A percentile compares a stretch with the other conserved stretches of the same genome.
phyloP scores from a whole-genome alignment of 176 grass and related monocot species.

The Triticum turgidum region DNA sequence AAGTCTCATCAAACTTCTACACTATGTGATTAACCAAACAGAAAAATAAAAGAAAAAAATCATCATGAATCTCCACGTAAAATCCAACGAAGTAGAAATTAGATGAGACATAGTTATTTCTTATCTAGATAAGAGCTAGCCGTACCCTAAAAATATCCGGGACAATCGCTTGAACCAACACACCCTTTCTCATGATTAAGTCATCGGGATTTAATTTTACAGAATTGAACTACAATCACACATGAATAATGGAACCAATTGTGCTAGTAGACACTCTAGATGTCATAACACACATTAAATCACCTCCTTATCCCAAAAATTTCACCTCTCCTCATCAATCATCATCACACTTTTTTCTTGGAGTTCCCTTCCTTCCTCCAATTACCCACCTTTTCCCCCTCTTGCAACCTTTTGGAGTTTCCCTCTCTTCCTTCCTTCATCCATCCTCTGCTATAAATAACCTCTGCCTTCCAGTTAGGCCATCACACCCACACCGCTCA shows the following conservation, averaged over 20 bases:
- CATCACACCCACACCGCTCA: conserved; percentile 23
- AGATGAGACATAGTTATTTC: too few relatives aligned
- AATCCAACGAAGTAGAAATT: too few relatives aligned
- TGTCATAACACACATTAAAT: background rate
- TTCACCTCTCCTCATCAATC: conserved; percentile 28
- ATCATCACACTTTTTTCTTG: conserved; percentile 5
- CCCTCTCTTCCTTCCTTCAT: background rate
- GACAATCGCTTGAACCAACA: background rate
- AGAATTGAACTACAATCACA: background rate
- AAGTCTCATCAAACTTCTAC: too few relatives aligned
- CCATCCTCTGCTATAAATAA: conserved; percentile 44
- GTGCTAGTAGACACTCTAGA: background rate
- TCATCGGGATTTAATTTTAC: background rate
- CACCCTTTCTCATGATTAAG: background rate
- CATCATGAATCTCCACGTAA: too few relatives aligned
- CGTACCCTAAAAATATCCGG: too few relatives aligned
- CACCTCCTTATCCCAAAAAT: conserved; percentile 16
- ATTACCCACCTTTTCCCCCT: background rate
- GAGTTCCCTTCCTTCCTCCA: background rate
- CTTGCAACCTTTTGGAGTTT: background rate
- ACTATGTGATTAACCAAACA: background rate
- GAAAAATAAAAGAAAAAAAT: background rate
- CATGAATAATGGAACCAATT: background rate
- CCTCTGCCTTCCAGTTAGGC: background rate
- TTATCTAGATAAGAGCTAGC: too few relatives aligned